Evolutionary conservation across 2,329 filamentous ascomycete genomes (phyloP).

Genomic region (Talaromyces amestolkiae): DNA sequence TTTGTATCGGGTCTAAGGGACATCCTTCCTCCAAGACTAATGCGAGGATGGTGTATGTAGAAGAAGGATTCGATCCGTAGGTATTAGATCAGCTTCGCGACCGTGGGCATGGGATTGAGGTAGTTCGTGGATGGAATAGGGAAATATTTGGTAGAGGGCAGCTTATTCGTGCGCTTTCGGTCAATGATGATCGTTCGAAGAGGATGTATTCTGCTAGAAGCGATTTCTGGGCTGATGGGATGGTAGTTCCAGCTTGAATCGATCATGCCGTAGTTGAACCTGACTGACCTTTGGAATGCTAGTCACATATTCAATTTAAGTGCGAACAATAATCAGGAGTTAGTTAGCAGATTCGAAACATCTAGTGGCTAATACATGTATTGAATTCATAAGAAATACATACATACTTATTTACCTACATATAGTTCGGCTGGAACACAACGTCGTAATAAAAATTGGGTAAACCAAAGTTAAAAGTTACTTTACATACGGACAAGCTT

Average conservation of each 20-base stretch:
- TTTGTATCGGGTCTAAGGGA: neutral
- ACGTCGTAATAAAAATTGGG: neutral
- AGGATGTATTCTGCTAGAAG: neutral
- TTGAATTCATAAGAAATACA: neutral
- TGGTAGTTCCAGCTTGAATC: neutral
- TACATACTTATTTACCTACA: neutral
- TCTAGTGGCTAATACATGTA: neutral
- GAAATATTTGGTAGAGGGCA: slow-evolving; percentile 1
- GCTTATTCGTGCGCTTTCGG: neutral
- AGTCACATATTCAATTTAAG: too few species aligned
- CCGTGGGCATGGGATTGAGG: neutral
- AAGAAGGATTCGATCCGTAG: neutral
- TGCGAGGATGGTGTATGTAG: neutral
- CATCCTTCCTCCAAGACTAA: too few species aligned
- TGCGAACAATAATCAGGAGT: neutral
- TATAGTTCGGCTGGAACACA: neutral
- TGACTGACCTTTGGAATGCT: too few species aligned
- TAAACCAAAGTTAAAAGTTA: neutral
- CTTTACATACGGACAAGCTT: neutral
- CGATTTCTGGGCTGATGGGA: neutral
- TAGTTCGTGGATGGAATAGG: neutral
- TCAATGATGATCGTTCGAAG: neutral
- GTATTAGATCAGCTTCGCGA: neutral
- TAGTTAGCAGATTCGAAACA: neutral
- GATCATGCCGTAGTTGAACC: too few species aligned